These are phyloP conservation scores for Thozetella sp. DNA, from an alignment of 495 filamentous ascomycete species.

Conservation along the genomic window DNA sequence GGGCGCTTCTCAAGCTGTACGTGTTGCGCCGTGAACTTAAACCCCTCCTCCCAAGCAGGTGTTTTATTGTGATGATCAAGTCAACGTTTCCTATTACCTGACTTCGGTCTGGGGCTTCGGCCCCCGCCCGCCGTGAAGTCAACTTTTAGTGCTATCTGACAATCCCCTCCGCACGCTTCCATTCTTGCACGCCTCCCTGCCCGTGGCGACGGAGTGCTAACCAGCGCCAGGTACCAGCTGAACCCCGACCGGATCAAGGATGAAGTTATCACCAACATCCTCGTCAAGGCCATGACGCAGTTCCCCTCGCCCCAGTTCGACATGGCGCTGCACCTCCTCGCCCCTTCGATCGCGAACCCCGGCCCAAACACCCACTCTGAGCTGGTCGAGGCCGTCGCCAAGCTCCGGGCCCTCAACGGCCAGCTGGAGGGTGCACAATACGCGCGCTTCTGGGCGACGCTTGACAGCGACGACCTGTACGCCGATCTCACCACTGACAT, in stretches of 20 bases:
- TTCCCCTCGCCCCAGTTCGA: conserved; percentile 97
- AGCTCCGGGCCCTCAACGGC: conserved; percentile 80
- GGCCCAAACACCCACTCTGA: conserved; percentile 48
- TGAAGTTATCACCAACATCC: conserved; percentile 97
- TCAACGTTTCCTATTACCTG: conserved; percentile 99
- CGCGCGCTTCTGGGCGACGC: conserved; percentile 86
- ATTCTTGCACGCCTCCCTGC: neutral
- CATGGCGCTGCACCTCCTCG: conserved; percentile 90
- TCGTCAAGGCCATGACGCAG: conserved; percentile 95
- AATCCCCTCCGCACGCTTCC: conserved; percentile 15
- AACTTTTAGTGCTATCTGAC: conserved; percentile 69
- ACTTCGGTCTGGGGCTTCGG: conserved; percentile 43
- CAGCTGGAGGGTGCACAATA: conserved; percentile 88
- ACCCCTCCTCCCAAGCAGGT: neutral
- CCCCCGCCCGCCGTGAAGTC: conserved; percentile 50
- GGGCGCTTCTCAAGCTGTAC: conserved; percentile 96
- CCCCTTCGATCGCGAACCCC: conserved; percentile 38
- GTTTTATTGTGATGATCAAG: conserved; percentile 64
- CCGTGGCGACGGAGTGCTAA: neutral
- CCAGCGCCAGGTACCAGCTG: conserved; percentile 85
- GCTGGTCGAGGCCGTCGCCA: conserved; percentile 84
- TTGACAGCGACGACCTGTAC: conserved; percentile 94
- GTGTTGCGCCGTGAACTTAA: conserved; percentile 39
- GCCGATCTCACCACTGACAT: conserved; percentile 95
- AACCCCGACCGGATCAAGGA: conserved; percentile 97